Evolutionary conservation across 345 rosid genomes (phyloP), one percentile per base, ranked within the genome.

Genomic region (Linum usitatissimum): DNA sequence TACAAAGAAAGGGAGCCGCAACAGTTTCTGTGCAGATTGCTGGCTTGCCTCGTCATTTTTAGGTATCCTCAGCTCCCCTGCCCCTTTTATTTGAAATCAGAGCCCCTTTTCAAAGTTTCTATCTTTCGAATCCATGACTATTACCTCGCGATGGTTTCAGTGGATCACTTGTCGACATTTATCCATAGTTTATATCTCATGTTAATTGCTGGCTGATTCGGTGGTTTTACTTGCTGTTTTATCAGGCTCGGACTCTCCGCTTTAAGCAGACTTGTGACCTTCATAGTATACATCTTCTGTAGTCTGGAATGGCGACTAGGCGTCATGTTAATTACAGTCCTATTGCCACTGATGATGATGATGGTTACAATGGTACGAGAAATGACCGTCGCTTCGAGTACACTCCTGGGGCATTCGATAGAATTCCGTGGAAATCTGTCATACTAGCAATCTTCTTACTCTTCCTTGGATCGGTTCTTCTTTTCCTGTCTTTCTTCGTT

Each of bases 381-480:
- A 55, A 65, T 15, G 91, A 91, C 73, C 85, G 92, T 17, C 80
- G 90, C 8, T 91, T 88, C 36, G 95, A 91, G 64, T 88, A 83
- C 66, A 31, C 77, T 0, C 98, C 95, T 0, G 80, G 73, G 49
- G 62, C 80, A 42, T 74, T 76, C 45, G 92, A 91, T 73, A 78
- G 66, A 76, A 75, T 88, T 14, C 96, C 98, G 0, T 85, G 95
- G 95, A 91, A 73, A 71, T 91, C 96, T 28, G 82, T 91, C 42
- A 83, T 74, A 23, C 78, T 91, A 36, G 98, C 95, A 23, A 56
- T 88, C 36, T 84, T 84, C 66, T 73, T 91, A 68, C 80, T 88
- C 36, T 67, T 60, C 30, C 90, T 88, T 17, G 96, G 96, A 48
- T 86, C 71, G 2, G 23, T 84, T 62, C 89, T 88, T 70, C 83